A percentile compares a stretch with the other conserved stretches of the same genome.
Evolutionary conservation across 257 asterid genomes (phyloP).

Genomic region (Schizonepeta tenuifolia): DNA sequence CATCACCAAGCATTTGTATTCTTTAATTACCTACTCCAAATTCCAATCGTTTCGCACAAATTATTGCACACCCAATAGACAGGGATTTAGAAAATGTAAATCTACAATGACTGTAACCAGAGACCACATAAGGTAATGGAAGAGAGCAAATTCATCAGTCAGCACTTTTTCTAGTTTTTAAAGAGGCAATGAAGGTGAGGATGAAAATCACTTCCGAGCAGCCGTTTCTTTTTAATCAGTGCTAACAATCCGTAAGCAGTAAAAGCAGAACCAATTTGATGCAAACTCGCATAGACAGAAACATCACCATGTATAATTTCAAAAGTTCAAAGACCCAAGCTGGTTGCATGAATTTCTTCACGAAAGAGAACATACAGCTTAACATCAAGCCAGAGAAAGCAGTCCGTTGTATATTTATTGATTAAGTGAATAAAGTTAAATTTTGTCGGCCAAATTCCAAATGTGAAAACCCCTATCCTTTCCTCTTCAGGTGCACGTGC

Average conservation of each 20-base stretch:
- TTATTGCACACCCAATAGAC: neutral
- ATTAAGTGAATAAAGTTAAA: constrained; percentile 11
- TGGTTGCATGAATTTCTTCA: neutral
- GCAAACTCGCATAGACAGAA: neutral
- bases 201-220: constrained; percentile 5
- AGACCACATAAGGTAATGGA: neutral
- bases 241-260: neutral
- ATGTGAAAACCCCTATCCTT: neutral
- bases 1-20: neutral
- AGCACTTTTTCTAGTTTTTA: neutral
- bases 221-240: neutral
- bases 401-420: neutral
- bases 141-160: neutral
- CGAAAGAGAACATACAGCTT: neutral
- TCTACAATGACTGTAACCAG: neutral
- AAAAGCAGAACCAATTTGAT: neutral
- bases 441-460: constrained; percentile 12
- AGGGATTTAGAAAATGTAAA: constrained; percentile 10
- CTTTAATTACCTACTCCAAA: neutral
- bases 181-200: too few relatives aligned
- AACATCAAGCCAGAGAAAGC: neutral
- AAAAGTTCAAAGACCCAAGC: neutral
- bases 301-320: neutral
- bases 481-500: constrained; percentile 8
- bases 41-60: neutral